Percentiles rank a stretch among this genome's conserved stretches.
Evolutionary conservation across 257 asterid genomes (phyloP).

Genomic region (Dorcoceras hygrometricum): DNA sequence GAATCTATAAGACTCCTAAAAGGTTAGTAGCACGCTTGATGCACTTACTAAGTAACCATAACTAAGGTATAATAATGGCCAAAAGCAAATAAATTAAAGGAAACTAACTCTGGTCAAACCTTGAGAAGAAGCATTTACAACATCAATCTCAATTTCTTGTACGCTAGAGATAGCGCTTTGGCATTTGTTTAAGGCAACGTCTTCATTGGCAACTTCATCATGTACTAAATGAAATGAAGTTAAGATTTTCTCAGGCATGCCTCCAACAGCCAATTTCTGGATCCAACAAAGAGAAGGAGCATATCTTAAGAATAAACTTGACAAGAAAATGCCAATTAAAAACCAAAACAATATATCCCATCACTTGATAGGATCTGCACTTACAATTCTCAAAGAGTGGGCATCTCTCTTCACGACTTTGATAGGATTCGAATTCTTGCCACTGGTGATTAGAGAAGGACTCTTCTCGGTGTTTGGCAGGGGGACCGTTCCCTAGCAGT

Average conservation of each 20-base stretch:
- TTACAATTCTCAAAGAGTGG: constrained; percentile 34
- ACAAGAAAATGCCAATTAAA: constrained; percentile 18
- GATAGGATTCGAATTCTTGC: constrained; percentile 64
- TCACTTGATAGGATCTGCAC: constrained; percentile 25
- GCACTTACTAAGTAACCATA: neutral
- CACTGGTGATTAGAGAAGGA: constrained; percentile 39
- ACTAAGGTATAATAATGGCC: constrained; percentile 21
- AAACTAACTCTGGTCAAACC: constrained; percentile 43
- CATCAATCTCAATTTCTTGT: constrained; percentile 62
- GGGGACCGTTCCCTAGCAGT: constrained; percentile 48
- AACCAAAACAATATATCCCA: constrained; percentile 16
- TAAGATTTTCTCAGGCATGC: constrained; percentile 76
- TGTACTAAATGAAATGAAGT: constrained; percentile 73
- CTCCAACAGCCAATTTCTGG: constrained; percentile 94
- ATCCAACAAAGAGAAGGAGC: constrained; percentile 22
- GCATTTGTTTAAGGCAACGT: constrained; percentile 61
- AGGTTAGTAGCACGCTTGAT: neutral
- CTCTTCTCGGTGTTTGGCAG: neutral
- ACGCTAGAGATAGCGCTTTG: constrained; percentile 49
- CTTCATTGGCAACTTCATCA: constrained; percentile 69
- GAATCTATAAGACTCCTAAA: neutral
- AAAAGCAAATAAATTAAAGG: constrained; percentile 12
- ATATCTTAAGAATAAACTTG: neutral
- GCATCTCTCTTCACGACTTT: constrained; percentile 85
- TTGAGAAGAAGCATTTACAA: constrained; percentile 52